Conservation (phyloP, 2,329 filamentous ascomycete species). For the Sporothrix humicola region DNA sequence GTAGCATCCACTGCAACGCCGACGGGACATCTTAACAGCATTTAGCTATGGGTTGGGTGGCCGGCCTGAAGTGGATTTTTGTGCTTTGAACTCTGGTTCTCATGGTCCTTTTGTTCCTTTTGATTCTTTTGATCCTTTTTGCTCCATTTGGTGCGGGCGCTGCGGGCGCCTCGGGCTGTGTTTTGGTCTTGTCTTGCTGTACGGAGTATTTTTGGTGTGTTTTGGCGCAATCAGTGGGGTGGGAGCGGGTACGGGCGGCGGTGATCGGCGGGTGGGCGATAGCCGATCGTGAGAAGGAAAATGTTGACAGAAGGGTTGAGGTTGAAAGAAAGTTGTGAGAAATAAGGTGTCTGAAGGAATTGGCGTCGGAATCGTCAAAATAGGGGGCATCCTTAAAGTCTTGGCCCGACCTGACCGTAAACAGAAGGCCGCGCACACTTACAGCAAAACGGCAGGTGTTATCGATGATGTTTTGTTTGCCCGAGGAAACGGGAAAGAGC, state of each 20-base stretch:
- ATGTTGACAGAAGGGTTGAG: background rate
- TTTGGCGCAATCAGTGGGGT: conserved; percentile 3
- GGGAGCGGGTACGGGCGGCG: conserved; percentile 10
- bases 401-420: background rate
- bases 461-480: background rate
- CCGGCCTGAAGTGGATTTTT: background rate
- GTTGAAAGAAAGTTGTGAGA: background rate
- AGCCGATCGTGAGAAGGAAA: background rate
- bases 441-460: conserved; percentile 23
- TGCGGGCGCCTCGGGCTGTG: background rate
- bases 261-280: conserved; percentile 23
- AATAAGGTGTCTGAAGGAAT: too few species aligned
- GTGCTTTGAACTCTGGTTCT: too few species aligned
- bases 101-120: too few species aligned
- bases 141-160: background rate
- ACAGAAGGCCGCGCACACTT: conserved; percentile 5
- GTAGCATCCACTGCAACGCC: conserved; percentile 18
- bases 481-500: too few species aligned
- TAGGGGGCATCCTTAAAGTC: background rate
- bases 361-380: background rate
- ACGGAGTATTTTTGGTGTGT: background rate
- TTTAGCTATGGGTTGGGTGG: conserved; percentile 21
- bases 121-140: too few species aligned
- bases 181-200: background rate
- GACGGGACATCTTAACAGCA: conserved; percentile 13